Conservation (phyloP, 352 stramenopile genomes). For the Phytophthora foliorum region DNA sequence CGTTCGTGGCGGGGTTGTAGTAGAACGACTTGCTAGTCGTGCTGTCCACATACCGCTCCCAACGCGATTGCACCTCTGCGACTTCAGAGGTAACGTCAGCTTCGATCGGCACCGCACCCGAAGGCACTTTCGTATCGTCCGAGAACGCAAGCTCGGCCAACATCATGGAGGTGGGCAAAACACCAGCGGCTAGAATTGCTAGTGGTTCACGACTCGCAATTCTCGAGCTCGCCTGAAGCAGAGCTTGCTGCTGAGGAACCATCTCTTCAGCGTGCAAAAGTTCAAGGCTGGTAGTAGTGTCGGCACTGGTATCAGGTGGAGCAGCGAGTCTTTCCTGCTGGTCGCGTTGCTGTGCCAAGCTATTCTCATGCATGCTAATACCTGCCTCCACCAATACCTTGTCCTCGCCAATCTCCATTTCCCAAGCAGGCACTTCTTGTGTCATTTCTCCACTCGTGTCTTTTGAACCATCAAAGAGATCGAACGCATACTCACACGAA, state of each 20-base stretch:
- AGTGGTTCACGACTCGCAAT: not conserved
- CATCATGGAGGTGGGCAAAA: constrained; percentile 3
- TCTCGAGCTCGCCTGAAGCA: not conserved
- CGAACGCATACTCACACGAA: constrained; percentile 29
- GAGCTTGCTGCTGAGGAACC: not conserved
- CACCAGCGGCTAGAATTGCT: not conserved
- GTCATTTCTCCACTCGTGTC: constrained; percentile 12
- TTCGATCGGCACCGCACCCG: not conserved
- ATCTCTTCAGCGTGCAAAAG: constrained; percentile 5
- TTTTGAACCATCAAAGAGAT: constrained; percentile 23
- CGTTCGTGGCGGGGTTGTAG: constrained; percentile 47
- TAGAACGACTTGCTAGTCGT: constrained; percentile 66
- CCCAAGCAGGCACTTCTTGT: not conserved
- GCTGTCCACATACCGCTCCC: constrained; percentile 66
- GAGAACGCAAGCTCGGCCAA: constrained; percentile 18
- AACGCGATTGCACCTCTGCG: constrained; percentile 24
- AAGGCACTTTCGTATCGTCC: not conserved
- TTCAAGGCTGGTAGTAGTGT: not conserved
- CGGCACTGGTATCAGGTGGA: constrained; percentile 8
- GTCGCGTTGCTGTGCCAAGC: constrained; percentile 3
- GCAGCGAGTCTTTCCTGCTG: constrained; percentile 2
- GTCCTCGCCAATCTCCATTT: not conserved
- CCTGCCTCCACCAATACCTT: not conserved
- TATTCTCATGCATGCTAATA: not conserved
- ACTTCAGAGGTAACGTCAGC: not conserved